Conservation (phyloP, 495 filamentous ascomycete species). For the Glarea lozoyensis region DNA sequence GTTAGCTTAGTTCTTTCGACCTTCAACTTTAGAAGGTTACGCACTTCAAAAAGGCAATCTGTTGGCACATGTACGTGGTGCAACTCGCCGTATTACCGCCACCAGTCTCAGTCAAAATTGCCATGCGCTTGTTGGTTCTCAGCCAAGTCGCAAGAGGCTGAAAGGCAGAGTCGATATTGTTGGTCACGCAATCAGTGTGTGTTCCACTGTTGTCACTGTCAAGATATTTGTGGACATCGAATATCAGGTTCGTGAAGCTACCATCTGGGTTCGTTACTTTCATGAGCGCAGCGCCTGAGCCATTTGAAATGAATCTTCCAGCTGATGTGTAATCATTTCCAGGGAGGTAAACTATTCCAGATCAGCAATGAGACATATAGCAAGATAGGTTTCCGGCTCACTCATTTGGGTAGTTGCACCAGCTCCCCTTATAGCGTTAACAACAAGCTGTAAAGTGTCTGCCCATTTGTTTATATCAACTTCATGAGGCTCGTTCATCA, state of each 20-base stretch:
- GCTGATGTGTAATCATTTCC: slow-evolving; percentile 42
- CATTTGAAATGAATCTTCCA: slow-evolving; percentile 31
- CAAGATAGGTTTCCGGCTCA: slow-evolving; percentile 34
- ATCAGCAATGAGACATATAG: slow-evolving; percentile 8
- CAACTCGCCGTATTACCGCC: slow-evolving; percentile 4
- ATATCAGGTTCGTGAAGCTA: slow-evolving; percentile 40
- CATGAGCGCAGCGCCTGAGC: slow-evolving; percentile 39
- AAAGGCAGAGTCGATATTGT: slow-evolving; percentile 41
- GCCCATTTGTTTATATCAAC: slow-evolving; percentile 32
- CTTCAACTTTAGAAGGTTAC: neutral
- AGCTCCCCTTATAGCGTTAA: slow-evolving; percentile 48
- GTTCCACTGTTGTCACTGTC: slow-evolving; percentile 49
- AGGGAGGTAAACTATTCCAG: slow-evolving; percentile 17
- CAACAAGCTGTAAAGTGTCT: slow-evolving; percentile 41
- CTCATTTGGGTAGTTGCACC: slow-evolving; percentile 50
- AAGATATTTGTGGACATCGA: slow-evolving; percentile 50
- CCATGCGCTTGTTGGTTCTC: slow-evolving; percentile 38
- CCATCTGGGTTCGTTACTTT: slow-evolving; percentile 47
- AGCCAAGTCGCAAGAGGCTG: slow-evolving; percentile 37
- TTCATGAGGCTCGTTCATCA: slow-evolving; percentile 55
- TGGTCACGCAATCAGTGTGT: slow-evolving; percentile 39
- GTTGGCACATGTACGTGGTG: slow-evolving; percentile 22
- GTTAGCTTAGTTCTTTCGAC: slow-evolving; percentile 22
- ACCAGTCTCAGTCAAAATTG: slow-evolving; percentile 11
- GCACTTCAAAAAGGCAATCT: slow-evolving; percentile 28